These are phyloP conservation scores for Yarrowia sp. DNA, from an alignment of 805 yeast genomes.

Conservation along the genomic window DNA sequence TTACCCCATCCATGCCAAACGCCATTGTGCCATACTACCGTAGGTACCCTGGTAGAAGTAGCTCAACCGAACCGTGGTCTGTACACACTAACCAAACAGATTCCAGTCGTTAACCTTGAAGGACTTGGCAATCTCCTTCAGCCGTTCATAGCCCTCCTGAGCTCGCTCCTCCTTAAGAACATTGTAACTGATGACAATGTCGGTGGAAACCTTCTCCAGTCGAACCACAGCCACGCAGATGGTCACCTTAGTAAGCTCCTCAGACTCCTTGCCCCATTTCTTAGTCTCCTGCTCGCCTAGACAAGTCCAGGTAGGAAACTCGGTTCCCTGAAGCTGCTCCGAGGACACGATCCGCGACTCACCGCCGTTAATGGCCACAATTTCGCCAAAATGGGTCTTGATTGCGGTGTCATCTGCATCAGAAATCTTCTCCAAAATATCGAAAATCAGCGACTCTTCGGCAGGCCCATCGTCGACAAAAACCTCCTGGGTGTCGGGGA, in stretches of 20 bases:
- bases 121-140: conserved; percentile 17
- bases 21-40: no score
- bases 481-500: conserved; percentile 95
- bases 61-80: no score
- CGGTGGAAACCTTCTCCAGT: conserved; percentile 51
- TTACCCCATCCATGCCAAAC: no score
- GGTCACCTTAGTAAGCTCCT: conserved; percentile 41
- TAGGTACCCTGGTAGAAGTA: no score
- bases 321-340: conserved; percentile 38
- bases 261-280: conserved; percentile 26
- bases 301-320: conserved; percentile 52
- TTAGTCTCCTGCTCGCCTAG: conserved; percentile 40
- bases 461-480: conserved; percentile 46
- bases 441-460: conserved; percentile 41
- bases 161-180: conserved; percentile 33
- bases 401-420: conserved; percentile 29
- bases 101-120: conserved; percentile 22
- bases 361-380: conserved; percentile 33
- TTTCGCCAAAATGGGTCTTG: conserved; percentile 33
- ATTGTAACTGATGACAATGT: conserved; percentile 58
- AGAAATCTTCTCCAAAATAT: conserved; percentile 42
- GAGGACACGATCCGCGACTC: background rate
- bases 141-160: background rate
- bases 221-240: conserved; percentile 58
- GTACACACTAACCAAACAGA: conserved; percentile 11